These are phyloP conservation scores for Cerrena zonata DNA, from an alignment of 1,284 basidiomycete genomes.

Conservation along the genomic window DNA sequence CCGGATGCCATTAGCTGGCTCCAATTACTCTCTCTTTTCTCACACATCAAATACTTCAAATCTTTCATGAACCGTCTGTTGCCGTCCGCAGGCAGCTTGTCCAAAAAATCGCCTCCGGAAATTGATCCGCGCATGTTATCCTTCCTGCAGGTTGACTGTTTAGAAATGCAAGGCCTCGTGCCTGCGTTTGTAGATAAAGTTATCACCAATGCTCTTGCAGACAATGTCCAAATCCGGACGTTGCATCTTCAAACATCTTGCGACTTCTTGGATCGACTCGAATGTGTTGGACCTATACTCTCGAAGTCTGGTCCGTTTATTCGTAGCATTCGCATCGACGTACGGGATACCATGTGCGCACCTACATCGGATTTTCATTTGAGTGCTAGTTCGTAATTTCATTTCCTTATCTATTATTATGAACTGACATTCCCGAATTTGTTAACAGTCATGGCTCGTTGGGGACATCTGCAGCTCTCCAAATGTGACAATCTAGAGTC, in stretches of 20 bases:
- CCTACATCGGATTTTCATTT: neutral
- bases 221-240: neutral
- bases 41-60: neutral
- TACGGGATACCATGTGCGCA: neutral
- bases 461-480: neutral
- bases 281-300: neutral
- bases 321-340: neutral
- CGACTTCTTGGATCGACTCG: neutral
- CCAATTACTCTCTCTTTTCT: neutral
- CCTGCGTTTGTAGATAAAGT: neutral
- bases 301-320: neutral
- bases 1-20: neutral
- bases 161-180: neutral
- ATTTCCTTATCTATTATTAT: neutral
- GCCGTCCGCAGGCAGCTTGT: too few relatives aligned
- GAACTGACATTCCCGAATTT: neutral
- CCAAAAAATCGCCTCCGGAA: neutral
- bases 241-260: neutral
- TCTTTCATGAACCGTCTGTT: neutral
- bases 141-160: neutral
- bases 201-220: neutral
- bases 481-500: neutral
- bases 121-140: neutral
- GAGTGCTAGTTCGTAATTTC: neutral
- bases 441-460: neutral